Conservation (phyloP, 2,329 filamentous ascomycete genomes). For the Whalleya microplaca region DNA sequence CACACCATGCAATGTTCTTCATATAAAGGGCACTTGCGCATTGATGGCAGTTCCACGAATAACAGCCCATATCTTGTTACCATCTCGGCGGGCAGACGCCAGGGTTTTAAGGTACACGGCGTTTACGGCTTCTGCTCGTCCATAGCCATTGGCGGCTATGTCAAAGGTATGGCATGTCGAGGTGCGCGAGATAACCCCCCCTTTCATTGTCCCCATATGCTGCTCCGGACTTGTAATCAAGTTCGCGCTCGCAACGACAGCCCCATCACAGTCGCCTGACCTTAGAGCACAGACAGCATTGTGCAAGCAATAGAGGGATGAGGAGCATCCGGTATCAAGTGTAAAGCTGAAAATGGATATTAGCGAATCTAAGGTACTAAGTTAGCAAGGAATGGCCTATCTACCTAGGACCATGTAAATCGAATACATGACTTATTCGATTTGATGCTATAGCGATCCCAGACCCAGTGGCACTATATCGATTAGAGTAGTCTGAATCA, state of each 20-base stretch:
- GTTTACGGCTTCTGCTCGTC: slow-evolving; percentile 50
- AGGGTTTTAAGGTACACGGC: slow-evolving; percentile 48
- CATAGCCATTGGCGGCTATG: slow-evolving; percentile 46
- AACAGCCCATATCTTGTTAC: slow-evolving; percentile 41
- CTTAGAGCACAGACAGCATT: slow-evolving; percentile 1
- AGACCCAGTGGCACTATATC: slow-evolving; percentile 34
- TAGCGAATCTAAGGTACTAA: too few relatives aligned
- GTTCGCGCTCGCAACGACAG: slow-evolving; percentile 9
- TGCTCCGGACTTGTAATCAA: slow-evolving; percentile 3
- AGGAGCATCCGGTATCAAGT: slow-evolving; percentile 12
- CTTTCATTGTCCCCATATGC: neutral
- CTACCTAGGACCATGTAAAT: slow-evolving; percentile 34
- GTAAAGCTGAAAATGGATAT: too few relatives aligned
- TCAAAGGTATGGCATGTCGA: slow-evolving; percentile 22
- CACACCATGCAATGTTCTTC: too few relatives aligned
- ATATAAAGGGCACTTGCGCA: too few relatives aligned
- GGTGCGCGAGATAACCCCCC: slow-evolving; percentile 7
- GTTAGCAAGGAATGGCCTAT: too few relatives aligned
- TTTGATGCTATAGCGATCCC: slow-evolving; percentile 34
- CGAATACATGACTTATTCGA: slow-evolving; percentile 37
- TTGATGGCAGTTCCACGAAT: slow-evolving; percentile 44
- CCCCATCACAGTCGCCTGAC: slow-evolving; percentile 13
- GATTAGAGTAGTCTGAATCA: slow-evolving; percentile 28
- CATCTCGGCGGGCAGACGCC: slow-evolving; percentile 47
- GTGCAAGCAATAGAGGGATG: slow-evolving; percentile 14